A percentile compares a stretch with the other conserved stretches of the same genome.
Evolutionary conservation across 306 rosid species (phyloP).

Genomic region (Cucurbita pepo): DNA sequence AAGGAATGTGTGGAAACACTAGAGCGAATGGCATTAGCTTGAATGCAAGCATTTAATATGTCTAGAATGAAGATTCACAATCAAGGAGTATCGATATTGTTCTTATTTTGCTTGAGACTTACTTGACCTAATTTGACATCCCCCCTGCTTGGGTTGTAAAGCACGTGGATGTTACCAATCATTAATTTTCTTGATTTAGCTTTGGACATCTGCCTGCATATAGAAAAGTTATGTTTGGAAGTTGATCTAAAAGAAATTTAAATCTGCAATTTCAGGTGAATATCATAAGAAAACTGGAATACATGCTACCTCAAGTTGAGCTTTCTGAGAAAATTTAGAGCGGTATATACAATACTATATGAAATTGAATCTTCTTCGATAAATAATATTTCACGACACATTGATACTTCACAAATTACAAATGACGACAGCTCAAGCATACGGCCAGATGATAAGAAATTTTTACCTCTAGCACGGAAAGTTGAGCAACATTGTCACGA

Average conservation of each 20-base stretch:
- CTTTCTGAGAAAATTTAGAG: no score
- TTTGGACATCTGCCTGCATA: slow-evolving; percentile 70
- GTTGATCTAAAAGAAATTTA: slow-evolving; percentile 2
- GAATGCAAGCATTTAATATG: background rate
- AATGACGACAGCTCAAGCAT: background rate
- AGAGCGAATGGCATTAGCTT: background rate
- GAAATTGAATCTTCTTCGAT: background rate
- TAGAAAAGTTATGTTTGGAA: slow-evolving; percentile 35
- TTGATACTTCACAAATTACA: background rate
- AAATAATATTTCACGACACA: background rate
- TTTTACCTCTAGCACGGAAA: slow-evolving; percentile 66
- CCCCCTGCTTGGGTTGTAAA: slow-evolving; percentile 73
- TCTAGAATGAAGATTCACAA: background rate
- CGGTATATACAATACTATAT: no score
- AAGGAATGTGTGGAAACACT: background rate
- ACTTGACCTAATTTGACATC: slow-evolving; percentile 87
- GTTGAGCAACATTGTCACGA: slow-evolving; percentile 85
- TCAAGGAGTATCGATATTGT: background rate
- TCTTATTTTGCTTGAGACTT: slow-evolving; percentile 8
- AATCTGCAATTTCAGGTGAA: background rate
- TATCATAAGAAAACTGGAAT: background rate
- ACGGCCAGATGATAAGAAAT: slow-evolving; percentile 7
- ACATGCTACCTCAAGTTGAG: background rate
- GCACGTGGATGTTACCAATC: slow-evolving; percentile 75
- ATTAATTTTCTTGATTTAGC: slow-evolving; percentile 50